phyloP scores from a whole-genome alignment of 177 flowering plant species.

The Telopea speciosissima region DNA sequence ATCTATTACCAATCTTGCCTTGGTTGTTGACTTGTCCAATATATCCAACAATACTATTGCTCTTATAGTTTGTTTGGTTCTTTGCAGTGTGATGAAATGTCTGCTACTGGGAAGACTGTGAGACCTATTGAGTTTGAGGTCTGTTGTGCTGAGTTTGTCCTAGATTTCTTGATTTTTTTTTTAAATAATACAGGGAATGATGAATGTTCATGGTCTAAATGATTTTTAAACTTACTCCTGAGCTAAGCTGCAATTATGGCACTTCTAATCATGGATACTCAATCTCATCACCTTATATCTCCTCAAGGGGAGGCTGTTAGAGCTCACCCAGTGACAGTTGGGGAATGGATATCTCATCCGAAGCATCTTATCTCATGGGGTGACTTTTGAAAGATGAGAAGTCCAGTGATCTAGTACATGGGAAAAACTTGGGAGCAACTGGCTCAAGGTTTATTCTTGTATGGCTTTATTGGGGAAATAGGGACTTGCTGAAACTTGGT shows the following conservation, averaged over 20 bases:
- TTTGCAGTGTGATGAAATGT: slow-evolving; percentile 68
- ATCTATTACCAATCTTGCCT: neutral
- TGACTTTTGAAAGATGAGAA: no score
- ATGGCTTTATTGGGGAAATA: no score
- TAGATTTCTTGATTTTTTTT: neutral
- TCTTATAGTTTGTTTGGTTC: slow-evolving; percentile 2
- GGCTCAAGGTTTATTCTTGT: no score
- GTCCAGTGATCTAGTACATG: no score
- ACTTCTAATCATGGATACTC: neutral
- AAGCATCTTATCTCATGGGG: no score
- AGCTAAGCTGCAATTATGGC: neutral
- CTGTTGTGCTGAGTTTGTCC: neutral
- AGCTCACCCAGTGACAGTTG: no score
- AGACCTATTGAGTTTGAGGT: slow-evolving; percentile 73
- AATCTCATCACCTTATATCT: no score
- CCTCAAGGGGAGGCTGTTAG: no score
- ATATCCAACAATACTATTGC: neutral
- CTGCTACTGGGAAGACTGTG: slow-evolving; percentile 35
- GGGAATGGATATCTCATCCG: no score
- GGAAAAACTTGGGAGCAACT: no score
- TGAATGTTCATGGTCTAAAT: neutral
- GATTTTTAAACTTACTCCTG: neutral
- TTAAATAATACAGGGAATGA: neutral
- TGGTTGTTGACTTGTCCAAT: neutral
- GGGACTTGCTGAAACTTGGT: no score